phyloP scores from a whole-genome alignment of 2,329 filamentous ascomycete species.

The Neofusicoccum cordaticola region DNA sequence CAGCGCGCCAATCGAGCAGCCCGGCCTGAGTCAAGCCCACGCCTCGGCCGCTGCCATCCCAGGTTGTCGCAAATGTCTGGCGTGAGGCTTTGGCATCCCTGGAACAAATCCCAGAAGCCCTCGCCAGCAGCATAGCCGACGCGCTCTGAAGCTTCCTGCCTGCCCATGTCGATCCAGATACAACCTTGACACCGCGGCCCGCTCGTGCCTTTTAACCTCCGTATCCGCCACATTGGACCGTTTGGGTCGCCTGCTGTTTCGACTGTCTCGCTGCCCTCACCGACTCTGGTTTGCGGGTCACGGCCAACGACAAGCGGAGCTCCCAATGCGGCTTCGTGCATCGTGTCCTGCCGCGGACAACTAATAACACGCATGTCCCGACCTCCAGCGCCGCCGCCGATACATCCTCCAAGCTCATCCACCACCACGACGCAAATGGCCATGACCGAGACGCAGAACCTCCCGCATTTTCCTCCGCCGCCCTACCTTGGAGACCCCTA shows the following conservation, averaged over 20 bases:
- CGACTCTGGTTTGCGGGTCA: constrained; percentile 14
- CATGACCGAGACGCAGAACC: constrained; percentile 48
- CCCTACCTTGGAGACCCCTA: constrained; percentile 40
- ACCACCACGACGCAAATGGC: constrained; percentile 29
- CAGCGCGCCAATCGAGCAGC: constrained; percentile 11
- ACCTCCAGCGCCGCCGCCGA: constrained; percentile 38
- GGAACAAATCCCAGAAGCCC: constrained; percentile 17
- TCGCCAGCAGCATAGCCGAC: constrained; percentile 15
- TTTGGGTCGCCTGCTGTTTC: constrained; percentile 12
- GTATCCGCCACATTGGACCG: constrained; percentile 33
- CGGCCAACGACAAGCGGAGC: constrained; percentile 18
- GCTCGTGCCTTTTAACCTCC: constrained; percentile 31
- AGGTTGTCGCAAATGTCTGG: constrained; percentile 23
- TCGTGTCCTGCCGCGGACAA: constrained; percentile 39
- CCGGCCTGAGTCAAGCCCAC: constrained; percentile 12
- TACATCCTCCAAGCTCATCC: constrained; percentile 39
- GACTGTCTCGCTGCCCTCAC: constrained; percentile 15
- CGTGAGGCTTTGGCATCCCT: constrained; percentile 29
- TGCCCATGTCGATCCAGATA: constrained; percentile 39
- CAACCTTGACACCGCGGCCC: constrained; percentile 23
- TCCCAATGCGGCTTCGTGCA: constrained; percentile 42
- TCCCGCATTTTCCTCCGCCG: constrained; percentile 40
- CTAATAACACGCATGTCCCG: constrained; percentile 45
- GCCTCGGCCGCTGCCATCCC: constrained; percentile 15
- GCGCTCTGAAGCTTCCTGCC: constrained; percentile 29